Evolutionary conservation across 2,329 filamentous ascomycete species (phyloP), one percentile per base, ranked within the genome.

Genomic region (Talaromyces funiculosus): DNA sequence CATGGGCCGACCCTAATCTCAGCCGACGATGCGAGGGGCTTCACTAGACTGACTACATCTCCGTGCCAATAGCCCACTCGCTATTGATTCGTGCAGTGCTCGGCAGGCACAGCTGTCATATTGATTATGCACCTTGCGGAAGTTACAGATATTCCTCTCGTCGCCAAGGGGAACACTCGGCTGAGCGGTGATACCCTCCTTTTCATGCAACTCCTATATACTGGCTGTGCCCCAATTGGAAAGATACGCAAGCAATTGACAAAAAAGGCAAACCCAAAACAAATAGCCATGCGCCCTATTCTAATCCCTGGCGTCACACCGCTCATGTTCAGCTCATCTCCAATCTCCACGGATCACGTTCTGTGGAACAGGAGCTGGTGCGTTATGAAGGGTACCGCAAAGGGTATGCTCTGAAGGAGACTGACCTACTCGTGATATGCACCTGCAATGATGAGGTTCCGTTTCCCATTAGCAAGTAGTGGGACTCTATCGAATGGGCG

Each of bases 301-400:
- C 47, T 26, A 53, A 51, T 33, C 59, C 59, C 59, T 61, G 29
- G 59, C 59, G 43, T 61, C 45, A 57, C 37, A 61, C 53, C 40
- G 37, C 59, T 20, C 20, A 22, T 45, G 16, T 29, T 14, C 35
- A 43, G 37, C 59, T 20, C 20, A 22, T 45, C 10, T 29, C 18
- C 35, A 43, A 55, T 40, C 18, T 57, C 10, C 20, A 16, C 49
- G 20, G 18, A 4, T 16, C 5, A 33, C 22, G 26, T 33, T 3
- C 10, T 51, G 5, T 12, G 45, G 16, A 45, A 35, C 33, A 38
- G 54, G 54, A 37, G 54, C 14, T 14, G 12, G 31, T 18, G 29
- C 12, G 31, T 18, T 24, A 57, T 49, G 42, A 49, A 57, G 31
- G 55, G 42, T 35, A 29, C 31, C 24, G 29, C 24, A 24, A 47